Conservation (phyloP, 2,329 filamentous ascomycete species). For the Didymella sp. region DNA sequence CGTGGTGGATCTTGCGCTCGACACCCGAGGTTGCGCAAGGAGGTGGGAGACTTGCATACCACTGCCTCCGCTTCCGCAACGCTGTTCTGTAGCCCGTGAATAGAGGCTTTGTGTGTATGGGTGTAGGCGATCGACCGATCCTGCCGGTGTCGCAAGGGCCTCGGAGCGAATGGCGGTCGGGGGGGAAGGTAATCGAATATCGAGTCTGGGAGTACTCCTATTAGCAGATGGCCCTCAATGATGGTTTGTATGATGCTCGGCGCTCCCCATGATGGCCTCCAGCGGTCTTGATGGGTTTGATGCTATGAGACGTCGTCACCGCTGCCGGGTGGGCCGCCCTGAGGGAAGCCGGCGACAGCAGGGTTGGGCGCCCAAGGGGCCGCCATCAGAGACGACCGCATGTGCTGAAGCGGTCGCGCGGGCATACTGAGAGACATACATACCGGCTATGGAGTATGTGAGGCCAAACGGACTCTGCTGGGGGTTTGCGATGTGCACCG, state of each 20-base stretch:
- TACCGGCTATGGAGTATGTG: slow-evolving; percentile 39
- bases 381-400: slow-evolving; percentile 24
- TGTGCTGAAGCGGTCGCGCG: slow-evolving; percentile 42
- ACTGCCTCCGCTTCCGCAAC: slow-evolving; percentile 16
- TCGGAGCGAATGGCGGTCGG: slow-evolving; percentile 42
- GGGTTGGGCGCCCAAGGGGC: slow-evolving; percentile 27
- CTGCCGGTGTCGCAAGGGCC: slow-evolving; percentile 51
- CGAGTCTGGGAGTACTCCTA: slow-evolving; percentile 25
- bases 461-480: slow-evolving; percentile 34
- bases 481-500: slow-evolving; percentile 46
- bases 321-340: slow-evolving; percentile 40
- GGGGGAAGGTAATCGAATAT: slow-evolving; percentile 33
- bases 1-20: slow-evolving; percentile 37
- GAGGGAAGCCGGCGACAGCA: slow-evolving; percentile 41
- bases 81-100: slow-evolving; percentile 27
- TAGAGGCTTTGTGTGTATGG: slow-evolving; percentile 28
- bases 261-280: slow-evolving; percentile 28
- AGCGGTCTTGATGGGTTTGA: slow-evolving; percentile 28
- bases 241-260: slow-evolving; percentile 25
- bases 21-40: slow-evolving; percentile 35
- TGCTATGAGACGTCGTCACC: slow-evolving; percentile 40
- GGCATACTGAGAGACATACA: slow-evolving; percentile 38
- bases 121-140: slow-evolving; percentile 42
- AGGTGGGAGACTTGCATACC: slow-evolving; percentile 45
- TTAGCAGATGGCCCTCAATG: slow-evolving; percentile 37